These are phyloP conservation scores for Mortierella hygrophila DNA, from an alignment of 192 early-diverging fungal genomes.

Conservation along the genomic window DNA sequence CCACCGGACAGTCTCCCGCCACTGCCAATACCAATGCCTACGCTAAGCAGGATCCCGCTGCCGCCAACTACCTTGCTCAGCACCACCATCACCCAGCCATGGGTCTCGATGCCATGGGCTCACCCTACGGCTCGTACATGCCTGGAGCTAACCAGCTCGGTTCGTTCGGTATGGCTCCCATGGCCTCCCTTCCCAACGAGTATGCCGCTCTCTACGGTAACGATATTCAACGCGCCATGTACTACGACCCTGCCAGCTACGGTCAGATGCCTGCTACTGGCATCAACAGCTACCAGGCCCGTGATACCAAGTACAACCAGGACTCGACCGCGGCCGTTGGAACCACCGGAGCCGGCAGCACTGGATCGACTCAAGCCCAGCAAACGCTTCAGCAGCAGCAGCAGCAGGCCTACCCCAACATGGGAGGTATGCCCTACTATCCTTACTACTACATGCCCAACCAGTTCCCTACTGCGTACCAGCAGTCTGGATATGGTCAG, in stretches of 20 bases:
- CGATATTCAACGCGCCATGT: slow-evolving; percentile 77
- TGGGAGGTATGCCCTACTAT: slow-evolving; percentile 79
- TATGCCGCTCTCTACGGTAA: slow-evolving; percentile 71
- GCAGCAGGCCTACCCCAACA: slow-evolving; percentile 67
- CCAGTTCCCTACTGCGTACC: slow-evolving; percentile 86
- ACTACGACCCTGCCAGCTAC: slow-evolving; percentile 68
- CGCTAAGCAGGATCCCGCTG: slow-evolving; percentile 33
- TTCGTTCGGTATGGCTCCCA: slow-evolving; percentile 68
- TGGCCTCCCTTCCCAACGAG: slow-evolving; percentile 65
- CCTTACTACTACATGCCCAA: slow-evolving; percentile 86
- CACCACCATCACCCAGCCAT: slow-evolving; percentile 61
- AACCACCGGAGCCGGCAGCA: slow-evolving; percentile 49
- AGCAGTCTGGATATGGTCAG: slow-evolving; percentile 88
- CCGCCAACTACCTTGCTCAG: slow-evolving; percentile 67
- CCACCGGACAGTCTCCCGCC: slow-evolving; percentile 7
- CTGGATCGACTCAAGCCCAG: slow-evolving; percentile 59
- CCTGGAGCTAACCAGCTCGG: slow-evolving; percentile 62
- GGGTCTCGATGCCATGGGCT: slow-evolving; percentile 62
- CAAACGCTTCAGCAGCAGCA: slow-evolving; percentile 62
- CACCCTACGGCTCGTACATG: slow-evolving; percentile 67
- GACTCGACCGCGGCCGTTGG: slow-evolving; percentile 45
- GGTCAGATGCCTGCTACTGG: slow-evolving; percentile 69
- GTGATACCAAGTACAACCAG: slow-evolving; percentile 66
- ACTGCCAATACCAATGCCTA: slow-evolving; percentile 30
- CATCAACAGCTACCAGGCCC: slow-evolving; percentile 63